Evolutionary conservation across 108 stramenopile genomes (phyloP).

Genomic region (Nitzschia sp.): DNA sequence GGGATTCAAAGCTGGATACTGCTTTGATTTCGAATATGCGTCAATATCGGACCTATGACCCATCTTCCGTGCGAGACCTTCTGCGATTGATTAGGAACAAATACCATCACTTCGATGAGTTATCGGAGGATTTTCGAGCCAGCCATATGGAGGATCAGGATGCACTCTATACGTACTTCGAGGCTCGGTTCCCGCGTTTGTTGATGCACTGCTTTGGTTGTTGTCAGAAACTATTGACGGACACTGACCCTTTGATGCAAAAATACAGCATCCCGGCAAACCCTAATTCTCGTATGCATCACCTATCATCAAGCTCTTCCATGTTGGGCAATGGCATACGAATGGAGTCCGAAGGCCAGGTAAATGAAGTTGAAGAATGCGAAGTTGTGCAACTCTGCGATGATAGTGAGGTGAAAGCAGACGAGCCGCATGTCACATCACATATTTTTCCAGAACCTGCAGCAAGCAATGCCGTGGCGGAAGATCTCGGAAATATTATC

Average conservation of each 20-base stretch:
- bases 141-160: conserved; percentile 53
- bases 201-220: conserved; percentile 88
- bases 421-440: not conserved
- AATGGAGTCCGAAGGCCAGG: not conserved
- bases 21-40: conserved; percentile 78
- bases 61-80: conserved; percentile 83
- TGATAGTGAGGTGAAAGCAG: not conserved
- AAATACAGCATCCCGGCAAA: conserved; percentile 45
- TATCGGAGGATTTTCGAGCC: conserved; percentile 63
- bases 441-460: not conserved
- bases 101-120: conserved; percentile 91
- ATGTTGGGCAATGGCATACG: not conserved
- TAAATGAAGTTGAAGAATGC: not conserved
- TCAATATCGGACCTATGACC: conserved; percentile 89
- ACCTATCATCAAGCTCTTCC: not conserved
- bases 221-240: conserved; percentile 44
- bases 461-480: not conserved
- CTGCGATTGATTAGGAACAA: conserved; percentile 93
- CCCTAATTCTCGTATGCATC: not conserved
- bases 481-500: conserved; percentile 68
- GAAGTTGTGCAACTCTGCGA: not conserved
- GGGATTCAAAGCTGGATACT: conserved; percentile 80
- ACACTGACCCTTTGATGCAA: conserved; percentile 53
- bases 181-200: conserved; percentile 75
- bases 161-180: conserved; percentile 76